Evolutionary conservation across 371 early-diverging fungal species (phyloP).

Genomic region (Saksenaea vasiformis): DNA sequence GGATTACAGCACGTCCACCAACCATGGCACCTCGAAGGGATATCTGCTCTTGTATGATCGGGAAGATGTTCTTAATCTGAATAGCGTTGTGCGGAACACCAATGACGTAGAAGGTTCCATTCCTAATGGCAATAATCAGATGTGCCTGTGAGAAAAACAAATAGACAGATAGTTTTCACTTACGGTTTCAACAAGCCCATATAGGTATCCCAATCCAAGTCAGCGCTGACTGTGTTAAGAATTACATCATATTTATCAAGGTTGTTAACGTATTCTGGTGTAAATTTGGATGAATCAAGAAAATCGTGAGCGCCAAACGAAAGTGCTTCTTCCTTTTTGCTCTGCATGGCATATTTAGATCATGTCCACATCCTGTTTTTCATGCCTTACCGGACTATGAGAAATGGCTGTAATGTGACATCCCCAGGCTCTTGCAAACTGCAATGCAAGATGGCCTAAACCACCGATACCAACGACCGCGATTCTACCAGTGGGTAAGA

Average conservation of each 20-base stretch:
- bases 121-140: conserved; percentile 25
- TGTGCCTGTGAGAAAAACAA: conserved; percentile 3
- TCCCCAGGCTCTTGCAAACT: conserved; percentile 68
- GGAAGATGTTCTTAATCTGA: conserved; percentile 19
- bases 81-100: conserved; percentile 47
- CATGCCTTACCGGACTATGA: conserved; percentile 17
- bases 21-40: conserved; percentile 45
- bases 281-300: conserved; percentile 44
- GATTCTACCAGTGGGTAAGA: conserved; percentile 52
- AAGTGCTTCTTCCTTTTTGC: conserved; percentile 66
- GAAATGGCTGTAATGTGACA: conserved; percentile 49
- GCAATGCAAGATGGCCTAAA: conserved; percentile 67
- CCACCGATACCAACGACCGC: conserved; percentile 76
- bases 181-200: conserved; percentile 34
- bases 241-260: conserved; percentile 49
- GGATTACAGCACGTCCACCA: conserved; percentile 43
- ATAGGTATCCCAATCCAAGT: conserved; percentile 45
- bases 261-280: conserved; percentile 25
- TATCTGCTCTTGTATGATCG: conserved; percentile 33
- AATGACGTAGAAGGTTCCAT: conserved; percentile 54
- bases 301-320: conserved; percentile 69
- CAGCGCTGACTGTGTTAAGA: conserved; percentile 46
- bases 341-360: conserved; percentile 16
- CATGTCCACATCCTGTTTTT: conserved; percentile 18
- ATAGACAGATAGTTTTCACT: neutral